A percentile compares a stretch with the other conserved stretches of the same genome.
phyloP scores from a whole-genome alignment of 148 eudicot species.

The Persicaria tinctoria region DNA sequence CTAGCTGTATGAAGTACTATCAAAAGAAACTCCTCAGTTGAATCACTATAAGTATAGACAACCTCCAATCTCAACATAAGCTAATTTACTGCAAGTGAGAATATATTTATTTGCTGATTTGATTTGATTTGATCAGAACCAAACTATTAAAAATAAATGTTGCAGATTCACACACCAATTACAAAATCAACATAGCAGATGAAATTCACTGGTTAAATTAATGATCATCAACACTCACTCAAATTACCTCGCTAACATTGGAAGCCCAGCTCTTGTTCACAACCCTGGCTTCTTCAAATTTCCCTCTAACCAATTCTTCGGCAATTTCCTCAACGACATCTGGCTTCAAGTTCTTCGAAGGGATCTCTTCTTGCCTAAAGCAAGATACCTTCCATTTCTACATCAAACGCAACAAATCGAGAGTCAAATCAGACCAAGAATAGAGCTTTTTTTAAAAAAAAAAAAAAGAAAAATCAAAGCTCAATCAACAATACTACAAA shows the following conservation, averaged over 20 bases:
- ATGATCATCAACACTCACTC: background rate
- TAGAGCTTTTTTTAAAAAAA: too few relatives aligned
- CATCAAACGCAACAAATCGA: constrained; percentile 11
- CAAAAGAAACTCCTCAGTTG: constrained; percentile 1
- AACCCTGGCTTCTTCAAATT: constrained; percentile 26
- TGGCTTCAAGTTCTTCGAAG: constrained; percentile 37
- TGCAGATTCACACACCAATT: background rate
- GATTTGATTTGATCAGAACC: background rate
- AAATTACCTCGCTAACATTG: constrained; percentile 40
- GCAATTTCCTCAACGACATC: constrained; percentile 39
- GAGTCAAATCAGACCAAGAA: background rate
- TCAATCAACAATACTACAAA: background rate
- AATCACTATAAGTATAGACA: background rate
- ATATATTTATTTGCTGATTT: background rate
- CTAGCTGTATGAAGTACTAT: constrained; percentile 4
- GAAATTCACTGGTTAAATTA: background rate
- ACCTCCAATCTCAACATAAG: background rate
- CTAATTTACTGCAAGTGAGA: background rate
- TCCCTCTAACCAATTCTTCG: constrained; percentile 41
- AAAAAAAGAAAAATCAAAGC: background rate
- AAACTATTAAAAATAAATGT: background rate
- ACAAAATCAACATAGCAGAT: background rate
- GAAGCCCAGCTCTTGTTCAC: constrained; percentile 37
- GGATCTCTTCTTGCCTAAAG: constrained; percentile 54
- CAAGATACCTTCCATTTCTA: constrained; percentile 65